Base-by-base conservation (phyloP, 345 rosid genomes). In the Rubroshorea leprosula region DNA sequence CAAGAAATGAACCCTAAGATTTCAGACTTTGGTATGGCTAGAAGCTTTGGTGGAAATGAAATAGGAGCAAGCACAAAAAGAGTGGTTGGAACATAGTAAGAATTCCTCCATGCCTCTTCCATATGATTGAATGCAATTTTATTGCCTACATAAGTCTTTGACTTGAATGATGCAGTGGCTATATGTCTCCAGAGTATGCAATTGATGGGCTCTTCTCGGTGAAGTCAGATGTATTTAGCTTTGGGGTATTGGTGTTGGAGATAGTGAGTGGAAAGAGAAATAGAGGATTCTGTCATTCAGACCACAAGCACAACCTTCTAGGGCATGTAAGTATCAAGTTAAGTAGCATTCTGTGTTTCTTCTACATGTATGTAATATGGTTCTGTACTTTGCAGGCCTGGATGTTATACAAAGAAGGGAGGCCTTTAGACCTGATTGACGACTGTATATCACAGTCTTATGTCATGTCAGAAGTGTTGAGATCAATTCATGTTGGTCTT, bases 1-100 rank as follows among this genome's bases (percentile, higher is more conserved):
- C 6, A 55, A 0, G 62, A 70, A 2, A 77, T 77, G 78, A 73
- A 73, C 39, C 71, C 81, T 0, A 73, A 77, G 58, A 73, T 77
- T 25, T 77, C 74, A 10, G 70, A 74, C 21, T 77, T 71, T 31
- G 76, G 76, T 29, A 38, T 64, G 64, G 79, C 79, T 4, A 71
- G 73, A 48, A 67, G 45, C 31, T 75, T 75, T 46, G 68, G 72
- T 5, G 79, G 58, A 35, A 45, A 75, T 54, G 62, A 75, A 50
- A 61, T 38, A 3, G 31, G 44, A 39, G 65, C 65, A 61, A 54
- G 17, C 41, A 54, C 57, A 54, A 54, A 54, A 15, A 26, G 43
- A 16, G 43, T 54, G 23, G 57, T 54, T 25, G 57, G 57, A 27
- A 54, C 57, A 15, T 54, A 54, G 44, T 54, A 24, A 73, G 73